Evolutionary conservation across 352 stramenopile genomes (phyloP), one percentile per base, ranked within the genome.

Genomic region (Phytophthora boehmeriae): DNA sequence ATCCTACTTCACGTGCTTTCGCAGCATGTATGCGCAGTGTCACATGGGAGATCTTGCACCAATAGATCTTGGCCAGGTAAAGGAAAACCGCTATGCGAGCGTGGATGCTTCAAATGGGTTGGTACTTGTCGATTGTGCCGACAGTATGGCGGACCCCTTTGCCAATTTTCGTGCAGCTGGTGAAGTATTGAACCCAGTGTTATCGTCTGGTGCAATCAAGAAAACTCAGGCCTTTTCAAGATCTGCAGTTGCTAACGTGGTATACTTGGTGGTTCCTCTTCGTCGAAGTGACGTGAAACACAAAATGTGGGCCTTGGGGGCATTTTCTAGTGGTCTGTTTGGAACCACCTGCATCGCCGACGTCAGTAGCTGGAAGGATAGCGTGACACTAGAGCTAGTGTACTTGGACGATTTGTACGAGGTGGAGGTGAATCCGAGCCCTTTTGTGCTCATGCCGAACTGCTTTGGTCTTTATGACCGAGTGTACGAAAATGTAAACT

Each of bases 381-480:
- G 78, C 16, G 71, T 93, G 16, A 88, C 78, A 13, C 59, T 93
- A 20, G 84, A 91, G 56, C 59, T 91, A 45, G 59, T 93, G 28
- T 93, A 76, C 28, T 54, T 93, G 39, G 84, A 93, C 42, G 82
- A 93, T 41, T 38, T 93, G 47, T 88, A 86, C 50, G 78, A 88
- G 55, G 76, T 85, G 2, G 68, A 75, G 32, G 62, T 93, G 34
- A 84, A 89, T 34, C 69, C 80, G 17, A 88, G 73, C 23, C 84
- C 84, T 13, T 78, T 82, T 30, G 61, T 73, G 30, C 54, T 90
- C 27, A 76, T 90, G 60, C 74, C 82, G 8, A 74, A 51, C 41
- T 83, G 78, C 52, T 88, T 93, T 58, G 68, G 68, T 5, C 63
- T 93, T 6, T 93, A 90, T 60, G 68, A 93, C 34, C 81, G 84